These are phyloP conservation scores for Fusarium redolens DNA, from an alignment of 2,329 filamentous ascomycete species.

Conservation along the genomic window DNA sequence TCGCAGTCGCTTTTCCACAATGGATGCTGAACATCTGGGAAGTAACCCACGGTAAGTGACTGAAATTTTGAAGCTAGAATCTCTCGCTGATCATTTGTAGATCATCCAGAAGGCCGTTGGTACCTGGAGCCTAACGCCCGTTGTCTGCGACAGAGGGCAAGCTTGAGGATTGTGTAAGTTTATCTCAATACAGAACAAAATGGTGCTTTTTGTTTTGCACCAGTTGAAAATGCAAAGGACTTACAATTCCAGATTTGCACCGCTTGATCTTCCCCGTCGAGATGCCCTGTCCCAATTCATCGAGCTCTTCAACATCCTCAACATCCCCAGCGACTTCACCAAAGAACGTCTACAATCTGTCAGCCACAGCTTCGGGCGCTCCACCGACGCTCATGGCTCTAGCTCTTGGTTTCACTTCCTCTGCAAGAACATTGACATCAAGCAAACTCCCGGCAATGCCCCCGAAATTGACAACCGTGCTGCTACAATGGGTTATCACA, in stretches of 20 bases:
- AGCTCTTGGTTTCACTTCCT: slow-evolving; percentile 52
- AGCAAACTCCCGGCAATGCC: slow-evolving; percentile 18
- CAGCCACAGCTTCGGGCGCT: slow-evolving; percentile 50
- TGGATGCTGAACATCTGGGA: slow-evolving; percentile 46
- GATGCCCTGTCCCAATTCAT: slow-evolving; percentile 38
- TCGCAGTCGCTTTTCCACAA: slow-evolving; percentile 36
- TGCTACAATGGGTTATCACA: slow-evolving; percentile 39
- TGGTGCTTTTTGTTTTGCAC: neutral
- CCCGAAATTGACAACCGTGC: slow-evolving; percentile 45
- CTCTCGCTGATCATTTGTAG: slow-evolving; percentile 24
- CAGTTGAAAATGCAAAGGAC: neutral
- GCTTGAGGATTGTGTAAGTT: slow-evolving; percentile 48
- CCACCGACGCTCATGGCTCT: slow-evolving; percentile 40
- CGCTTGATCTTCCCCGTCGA: slow-evolving; percentile 43
- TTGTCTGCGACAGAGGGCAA: slow-evolving; percentile 39
- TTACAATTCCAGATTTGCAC: slow-evolving; percentile 44
- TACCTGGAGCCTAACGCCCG: slow-evolving; percentile 34
- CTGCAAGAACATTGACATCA: slow-evolving; percentile 48
- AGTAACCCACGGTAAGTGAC: slow-evolving; percentile 34
- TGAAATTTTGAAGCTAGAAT: fast-evolving
- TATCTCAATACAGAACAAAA: neutral
- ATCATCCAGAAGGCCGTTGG: slow-evolving; percentile 44
- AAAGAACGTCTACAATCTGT: slow-evolving; percentile 47
- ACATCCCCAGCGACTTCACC: slow-evolving; percentile 48
- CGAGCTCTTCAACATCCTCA: slow-evolving; percentile 46